Evolutionary conservation across 2,329 filamentous ascomycete species (phyloP).

Genomic region (Chaetoscypha palmicola): DNA sequence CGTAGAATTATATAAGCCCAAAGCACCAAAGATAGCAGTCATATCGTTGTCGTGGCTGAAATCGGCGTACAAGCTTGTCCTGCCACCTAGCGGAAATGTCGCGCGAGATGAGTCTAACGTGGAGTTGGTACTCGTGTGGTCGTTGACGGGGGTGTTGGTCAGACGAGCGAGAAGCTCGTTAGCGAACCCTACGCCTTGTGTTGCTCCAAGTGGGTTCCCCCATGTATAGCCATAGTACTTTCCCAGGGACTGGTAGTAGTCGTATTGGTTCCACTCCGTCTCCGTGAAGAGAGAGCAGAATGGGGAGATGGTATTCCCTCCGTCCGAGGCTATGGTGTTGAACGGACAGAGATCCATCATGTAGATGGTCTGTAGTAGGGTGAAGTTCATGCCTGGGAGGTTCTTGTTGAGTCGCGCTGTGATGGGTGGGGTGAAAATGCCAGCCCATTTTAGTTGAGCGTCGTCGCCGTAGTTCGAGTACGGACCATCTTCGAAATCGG

Average conservation of each 20-base stretch:
- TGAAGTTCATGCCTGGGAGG: constrained; percentile 61
- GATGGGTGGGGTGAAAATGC: constrained; percentile 61
- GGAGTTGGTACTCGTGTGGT: constrained; percentile 68
- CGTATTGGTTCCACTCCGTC: constrained; percentile 69
- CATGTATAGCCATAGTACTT: constrained; percentile 80
- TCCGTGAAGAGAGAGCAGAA: constrained; percentile 73
- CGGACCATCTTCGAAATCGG: constrained; percentile 57
- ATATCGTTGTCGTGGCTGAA: constrained; percentile 92
- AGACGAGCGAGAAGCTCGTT: constrained; percentile 83
- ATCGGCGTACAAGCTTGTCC: constrained; percentile 67
- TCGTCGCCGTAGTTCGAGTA: constrained; percentile 40
- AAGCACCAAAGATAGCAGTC: constrained; percentile 64
- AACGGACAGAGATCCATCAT: constrained; percentile 90
- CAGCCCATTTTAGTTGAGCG: constrained; percentile 51
- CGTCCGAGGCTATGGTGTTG: constrained; percentile 59
- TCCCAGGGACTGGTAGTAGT: constrained; percentile 71
- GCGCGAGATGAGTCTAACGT: constrained; percentile 58
- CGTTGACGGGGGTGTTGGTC: constrained; percentile 59
- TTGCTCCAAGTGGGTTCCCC: constrained; percentile 72
- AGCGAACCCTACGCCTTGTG: constrained; percentile 79
- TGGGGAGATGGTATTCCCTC: constrained; percentile 48
- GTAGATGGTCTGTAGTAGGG: constrained; percentile 53
- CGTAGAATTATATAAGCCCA: constrained; percentile 70
- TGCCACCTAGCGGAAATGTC: constrained; percentile 64
- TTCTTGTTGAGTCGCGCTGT: constrained; percentile 61